Conservation (phyloP, 176 grass and related monocot genomes). For the Juncus inflexus region DNA sequence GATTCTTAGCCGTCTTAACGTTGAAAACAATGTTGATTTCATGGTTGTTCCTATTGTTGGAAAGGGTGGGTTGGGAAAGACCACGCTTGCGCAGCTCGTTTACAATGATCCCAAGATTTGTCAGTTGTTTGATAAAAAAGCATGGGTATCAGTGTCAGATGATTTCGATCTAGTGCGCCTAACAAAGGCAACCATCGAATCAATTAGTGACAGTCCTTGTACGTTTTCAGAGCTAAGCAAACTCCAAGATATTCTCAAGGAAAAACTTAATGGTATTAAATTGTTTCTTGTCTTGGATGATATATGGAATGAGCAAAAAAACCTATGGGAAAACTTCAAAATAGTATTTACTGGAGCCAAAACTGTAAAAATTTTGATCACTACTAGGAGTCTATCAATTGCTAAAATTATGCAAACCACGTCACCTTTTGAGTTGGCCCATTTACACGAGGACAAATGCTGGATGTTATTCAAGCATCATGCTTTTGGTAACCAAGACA, state of each 20-base stretch:
- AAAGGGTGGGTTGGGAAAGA: constrained; percentile 19
- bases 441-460: constrained; percentile 10
- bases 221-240: background rate
- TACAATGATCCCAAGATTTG: constrained; percentile 7
- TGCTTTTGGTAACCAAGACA: background rate
- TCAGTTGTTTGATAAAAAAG: constrained; percentile 8
- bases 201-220: background rate
- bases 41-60: constrained; percentile 28
- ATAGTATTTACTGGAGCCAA: background rate
- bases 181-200: constrained; percentile 2
- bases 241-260: background rate
- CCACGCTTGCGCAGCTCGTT: constrained; percentile 17
- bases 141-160: constrained; percentile 31
- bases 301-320: constrained; percentile 33
- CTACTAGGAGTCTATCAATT: constrained; percentile 10
- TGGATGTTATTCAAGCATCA: constrained; percentile 18
- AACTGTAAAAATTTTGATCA: constrained; percentile 24
- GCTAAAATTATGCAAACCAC: constrained; percentile 26
- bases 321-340: constrained; percentile 18
- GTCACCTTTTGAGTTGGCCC: background rate
- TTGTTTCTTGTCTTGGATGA: constrained; percentile 37
- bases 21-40: background rate
- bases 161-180: constrained; percentile 1
- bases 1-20: background rate
- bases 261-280: background rate